Base-by-base conservation (phyloP, 176 grass and related monocot genomes). In the Calamus simplicifolius region DNA sequence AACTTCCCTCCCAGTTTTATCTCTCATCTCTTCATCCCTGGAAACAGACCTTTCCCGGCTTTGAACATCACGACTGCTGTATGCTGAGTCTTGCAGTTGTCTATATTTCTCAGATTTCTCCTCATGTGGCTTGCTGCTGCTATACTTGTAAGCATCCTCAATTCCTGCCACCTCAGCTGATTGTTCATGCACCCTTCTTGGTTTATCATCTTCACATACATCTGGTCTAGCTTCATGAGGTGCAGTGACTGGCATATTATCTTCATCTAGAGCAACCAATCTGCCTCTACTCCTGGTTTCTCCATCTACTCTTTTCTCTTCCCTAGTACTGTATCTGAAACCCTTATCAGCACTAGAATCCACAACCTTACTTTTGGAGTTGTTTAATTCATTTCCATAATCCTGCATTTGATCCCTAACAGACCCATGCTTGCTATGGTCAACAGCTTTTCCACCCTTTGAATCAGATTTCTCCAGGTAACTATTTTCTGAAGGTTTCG, bases 21-120 rank as follows among this genome's bases (percentile, higher is more conserved):
- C 77, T 59, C 29, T 18, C 25, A 63, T 52, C 49, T 77, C 76
- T 56, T 66, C 76, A 66, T 77, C 84, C 29, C 66, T 58, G 69
- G 63, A 53, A 19, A 56, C 52, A 16, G 72, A 63, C 52, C 66
- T 75, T 25, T 76, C 70, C 29, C 63, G 67, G 28, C 53, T 61
- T 48, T 61, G 62, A 27, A 67, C 25, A 52, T 65, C 59, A 10
- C 18, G 51, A 38, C 56, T 61, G 38, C 29, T 28, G 27, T 52
- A 10, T 58, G 56, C 51, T 17, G 49, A 16, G 49, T 82, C 56
- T 66, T 30, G 23, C 29, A 61, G 17, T 62, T 54, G 58, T 49
- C 31, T 73, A 21, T 62, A 51, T 19, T 73, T 73, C n/a, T 73
- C 70, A 38, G 28, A 58, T 54, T 54, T 73, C 28, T 54, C 48